phyloP scores from a whole-genome alignment of 2,329 filamentous ascomycete genomes.

The Alternaria metachromatica region DNA sequence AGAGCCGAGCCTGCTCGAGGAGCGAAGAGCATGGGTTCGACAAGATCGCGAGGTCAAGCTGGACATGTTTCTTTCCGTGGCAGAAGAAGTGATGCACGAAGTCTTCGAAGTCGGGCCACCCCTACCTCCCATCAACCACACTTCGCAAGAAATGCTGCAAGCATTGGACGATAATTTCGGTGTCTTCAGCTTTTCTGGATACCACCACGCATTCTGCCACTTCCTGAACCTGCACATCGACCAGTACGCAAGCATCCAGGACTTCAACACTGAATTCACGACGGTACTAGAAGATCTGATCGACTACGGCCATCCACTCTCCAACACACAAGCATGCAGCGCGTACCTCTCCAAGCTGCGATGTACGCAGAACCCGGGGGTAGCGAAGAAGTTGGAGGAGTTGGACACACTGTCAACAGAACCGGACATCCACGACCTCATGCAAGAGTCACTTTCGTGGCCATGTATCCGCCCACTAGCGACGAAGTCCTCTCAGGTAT shows the following conservation, averaged over 20 bases:
- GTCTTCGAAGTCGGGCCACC: constrained; percentile 45
- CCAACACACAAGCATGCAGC: constrained; percentile 45
- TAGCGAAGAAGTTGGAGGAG: constrained; percentile 39
- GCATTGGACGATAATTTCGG: constrained; percentile 38
- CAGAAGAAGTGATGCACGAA: constrained; percentile 48
- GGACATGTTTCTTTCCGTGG: constrained; percentile 46
- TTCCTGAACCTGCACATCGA: constrained; percentile 48
- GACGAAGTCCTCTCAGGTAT: constrained; percentile 23
- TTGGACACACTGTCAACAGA: constrained; percentile 35
- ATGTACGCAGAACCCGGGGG: constrained; percentile 48
- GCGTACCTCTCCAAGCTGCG: constrained; percentile 49
- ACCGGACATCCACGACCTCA: constrained; percentile 33
- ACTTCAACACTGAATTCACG: constrained; percentile 45
- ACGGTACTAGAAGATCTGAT: constrained; percentile 42
- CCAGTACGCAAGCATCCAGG: constrained; percentile 38
- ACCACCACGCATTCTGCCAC: constrained; percentile 47
- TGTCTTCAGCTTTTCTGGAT: constrained; percentile 42
- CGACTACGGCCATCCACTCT: constrained; percentile 43
- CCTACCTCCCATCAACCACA: constrained; percentile 41
- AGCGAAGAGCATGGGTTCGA: constrained; percentile 44
- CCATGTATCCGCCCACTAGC: constrained; percentile 38
- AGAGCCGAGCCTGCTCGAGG: constrained; percentile 43
- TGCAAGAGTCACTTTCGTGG: constrained; percentile 43
- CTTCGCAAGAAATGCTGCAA: constrained; percentile 41
- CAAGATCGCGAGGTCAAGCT: constrained; percentile 47